These are phyloP conservation scores for Saturnispora besseyi DNA, from an alignment of 805 yeast genomes.

Conservation along the genomic window DNA sequence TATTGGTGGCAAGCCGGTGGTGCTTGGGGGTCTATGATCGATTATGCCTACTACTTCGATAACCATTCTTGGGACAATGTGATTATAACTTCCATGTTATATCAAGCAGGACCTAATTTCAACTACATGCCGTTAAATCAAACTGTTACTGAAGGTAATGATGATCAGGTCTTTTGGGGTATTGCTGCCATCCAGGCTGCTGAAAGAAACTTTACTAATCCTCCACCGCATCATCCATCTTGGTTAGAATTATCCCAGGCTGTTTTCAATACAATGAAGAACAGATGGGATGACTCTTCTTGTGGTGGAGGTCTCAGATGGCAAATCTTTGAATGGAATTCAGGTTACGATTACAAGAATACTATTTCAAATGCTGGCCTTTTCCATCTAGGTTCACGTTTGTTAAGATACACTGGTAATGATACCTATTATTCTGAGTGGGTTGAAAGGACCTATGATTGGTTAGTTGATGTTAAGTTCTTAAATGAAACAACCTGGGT, in stretches of 20 bases:
- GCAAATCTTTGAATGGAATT: slow-evolving; percentile 93
- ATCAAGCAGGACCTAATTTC: slow-evolving; percentile 65
- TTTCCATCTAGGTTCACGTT: slow-evolving; percentile 78
- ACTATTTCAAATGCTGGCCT: slow-evolving; percentile 85
- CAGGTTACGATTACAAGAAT: slow-evolving; percentile 90
- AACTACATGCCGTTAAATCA: slow-evolving; percentile 85
- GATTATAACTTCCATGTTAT: slow-evolving; percentile 53
- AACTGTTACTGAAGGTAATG: slow-evolving; percentile 90
- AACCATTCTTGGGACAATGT: slow-evolving; percentile 56
- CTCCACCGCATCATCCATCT: slow-evolving; percentile 48
- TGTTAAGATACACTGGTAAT: slow-evolving; percentile 76
- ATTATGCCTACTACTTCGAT: slow-evolving; percentile 62
- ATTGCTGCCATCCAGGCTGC: slow-evolving; percentile 87
- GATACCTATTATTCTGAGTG: slow-evolving; percentile 56
- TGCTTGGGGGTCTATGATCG: slow-evolving; percentile 83
- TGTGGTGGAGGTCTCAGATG: slow-evolving; percentile 92
- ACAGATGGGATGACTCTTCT: slow-evolving; percentile 66
- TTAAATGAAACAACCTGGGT: slow-evolving; percentile 36
- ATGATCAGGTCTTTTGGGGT: slow-evolving; percentile 98
- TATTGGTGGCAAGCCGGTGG: slow-evolving; percentile 99
- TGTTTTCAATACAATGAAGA: slow-evolving; percentile 81
- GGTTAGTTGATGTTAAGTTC: slow-evolving; percentile 55
- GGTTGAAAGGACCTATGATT: slow-evolving; percentile 69
- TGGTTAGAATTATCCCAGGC: slow-evolving; percentile 88
- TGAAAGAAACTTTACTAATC: slow-evolving; percentile 74